Evolutionary conservation across 2,329 filamentous ascomycete species (phyloP).

Genomic region (Ophiostoma triangulosporum): DNA sequence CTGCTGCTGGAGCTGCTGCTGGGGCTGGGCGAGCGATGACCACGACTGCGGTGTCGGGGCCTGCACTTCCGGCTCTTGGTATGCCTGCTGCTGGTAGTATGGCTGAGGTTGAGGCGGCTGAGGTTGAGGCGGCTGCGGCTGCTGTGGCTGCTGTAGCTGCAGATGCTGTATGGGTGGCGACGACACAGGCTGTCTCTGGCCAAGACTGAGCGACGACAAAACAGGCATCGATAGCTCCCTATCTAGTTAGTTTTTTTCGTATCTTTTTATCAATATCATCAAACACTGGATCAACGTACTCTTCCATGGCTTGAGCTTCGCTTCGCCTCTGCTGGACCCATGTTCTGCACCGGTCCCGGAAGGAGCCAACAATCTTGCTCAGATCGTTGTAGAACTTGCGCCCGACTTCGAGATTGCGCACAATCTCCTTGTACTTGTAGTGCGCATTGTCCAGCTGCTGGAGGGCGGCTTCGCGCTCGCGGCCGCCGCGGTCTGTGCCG

Average conservation of each 20-base stretch:
- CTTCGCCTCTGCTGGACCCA: conserved; percentile 72
- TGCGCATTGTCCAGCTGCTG: conserved; percentile 86
- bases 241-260: conserved; percentile 2
- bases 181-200: conserved; percentile 16
- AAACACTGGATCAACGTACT: conserved; percentile 42
- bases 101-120: background rate
- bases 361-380: conserved; percentile 68
- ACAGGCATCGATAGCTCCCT: conserved; percentile 41
- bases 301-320: conserved; percentile 67
- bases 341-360: conserved; percentile 61
- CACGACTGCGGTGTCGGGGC: background rate
- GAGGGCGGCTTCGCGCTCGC: conserved; percentile 70
- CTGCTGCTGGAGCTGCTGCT: conserved; percentile 14
- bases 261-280: background rate
- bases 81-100: conserved; percentile 11
- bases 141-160: conserved; percentile 3
- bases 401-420: conserved; percentile 79
- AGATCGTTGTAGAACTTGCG: conserved; percentile 97
- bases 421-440: conserved; percentile 90
- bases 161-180: conserved; percentile 7
- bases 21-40: background rate
- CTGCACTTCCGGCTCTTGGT: conserved; percentile 4
- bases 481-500: conserved; percentile 40
- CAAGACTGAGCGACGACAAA: conserved; percentile 29
- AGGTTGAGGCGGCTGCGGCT: background rate